Percentiles rank a stretch among this genome's conserved stretches.
phyloP scores from a whole-genome alignment of 164 flowering plant species.

The Aristolochia fimbriata region DNA sequence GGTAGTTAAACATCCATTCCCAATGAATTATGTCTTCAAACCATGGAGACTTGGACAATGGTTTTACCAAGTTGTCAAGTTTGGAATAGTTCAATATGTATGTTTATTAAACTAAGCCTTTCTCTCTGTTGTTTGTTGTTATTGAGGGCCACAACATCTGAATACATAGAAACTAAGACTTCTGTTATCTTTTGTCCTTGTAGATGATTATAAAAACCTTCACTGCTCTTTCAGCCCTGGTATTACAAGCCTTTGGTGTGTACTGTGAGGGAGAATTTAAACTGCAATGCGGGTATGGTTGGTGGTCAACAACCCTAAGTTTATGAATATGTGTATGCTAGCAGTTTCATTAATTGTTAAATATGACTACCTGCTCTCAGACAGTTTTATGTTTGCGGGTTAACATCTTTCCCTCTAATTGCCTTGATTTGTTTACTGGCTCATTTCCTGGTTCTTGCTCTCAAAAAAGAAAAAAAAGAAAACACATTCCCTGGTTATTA shows the following conservation, averaged over 20 bases:
- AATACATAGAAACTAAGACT: not conserved
- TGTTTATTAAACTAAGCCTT: constrained; percentile 16
- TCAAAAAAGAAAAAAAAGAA: too few species aligned
- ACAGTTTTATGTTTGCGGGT: too few species aligned
- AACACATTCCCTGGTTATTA: too few species aligned
- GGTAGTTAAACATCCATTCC: constrained; percentile 76
- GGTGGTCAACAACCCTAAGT: not conserved
- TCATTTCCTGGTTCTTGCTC: too few species aligned
- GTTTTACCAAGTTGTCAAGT: constrained; percentile 85
- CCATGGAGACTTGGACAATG: constrained; percentile 87
- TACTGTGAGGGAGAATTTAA: constrained; percentile 98
- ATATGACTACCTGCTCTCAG: too few species aligned
- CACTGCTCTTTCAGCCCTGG: constrained; percentile 63
- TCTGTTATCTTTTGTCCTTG: constrained; percentile 5
- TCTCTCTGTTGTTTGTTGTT: not conserved
- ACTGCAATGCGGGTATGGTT: constrained; percentile 74
- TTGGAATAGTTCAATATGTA: constrained; percentile 98
- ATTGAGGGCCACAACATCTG: not conserved
- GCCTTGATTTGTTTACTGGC: too few species aligned
- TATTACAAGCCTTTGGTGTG: constrained; percentile 76
- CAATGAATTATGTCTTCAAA: constrained; percentile 66
- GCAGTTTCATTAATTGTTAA: too few species aligned
- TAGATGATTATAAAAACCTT: constrained; percentile 90
- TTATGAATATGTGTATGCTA: too few species aligned
- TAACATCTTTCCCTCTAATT: too few species aligned